Base-by-base conservation (phyloP, 78 protist genomes). In the Andalucia godoyi region DNA sequence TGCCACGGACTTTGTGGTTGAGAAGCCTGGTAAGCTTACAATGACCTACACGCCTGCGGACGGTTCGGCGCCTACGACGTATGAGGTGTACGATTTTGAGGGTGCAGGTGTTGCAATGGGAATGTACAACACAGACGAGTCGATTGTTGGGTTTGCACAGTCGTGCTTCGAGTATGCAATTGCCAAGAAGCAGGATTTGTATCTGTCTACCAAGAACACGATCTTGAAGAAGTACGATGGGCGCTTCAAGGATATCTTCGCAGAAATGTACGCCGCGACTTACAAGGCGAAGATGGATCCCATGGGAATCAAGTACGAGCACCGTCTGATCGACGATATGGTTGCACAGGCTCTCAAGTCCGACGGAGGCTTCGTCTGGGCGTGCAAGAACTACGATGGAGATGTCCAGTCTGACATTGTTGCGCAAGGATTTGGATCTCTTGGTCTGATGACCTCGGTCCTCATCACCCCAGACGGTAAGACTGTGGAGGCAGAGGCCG, bases 311-410 rank as follows among this genome's bases (percentile, higher is more conserved):
- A 57, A 76, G 77, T 88, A 85, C 83, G 94, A 91, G 66, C 94
- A 91, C 67, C 78, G 91, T 17, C 79, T 88, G 23, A 91, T 91
- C 40, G 96, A 91, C 73, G 93, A 91, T 66, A 83, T 89, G 91
- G 96, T 88, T 8, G 96, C 96, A 17, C 57, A 69, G 33, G 81
- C 77, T 1, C 9, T 83, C 30, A 78, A 77, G 72, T 23, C 52
- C n/a, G 32, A 76, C 32, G 96, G 96, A 34, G 96, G 92, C 40
- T 91, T 53, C 70, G 90, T 92, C 36, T 86, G 93, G 94, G 97
- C 97, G 8, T 88, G 93, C 87, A 88, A 88, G 85, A 92, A 92
- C 90, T 88, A 88, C 78, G 97, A 92, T 69, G 97, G 97, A 27
- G 97, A 92, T 59, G 97, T 92, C n/a, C 92, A 88, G 76, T 80